Conservation (phyloP, 148 eudicot genomes). For the Nepenthes gracilis region DNA sequence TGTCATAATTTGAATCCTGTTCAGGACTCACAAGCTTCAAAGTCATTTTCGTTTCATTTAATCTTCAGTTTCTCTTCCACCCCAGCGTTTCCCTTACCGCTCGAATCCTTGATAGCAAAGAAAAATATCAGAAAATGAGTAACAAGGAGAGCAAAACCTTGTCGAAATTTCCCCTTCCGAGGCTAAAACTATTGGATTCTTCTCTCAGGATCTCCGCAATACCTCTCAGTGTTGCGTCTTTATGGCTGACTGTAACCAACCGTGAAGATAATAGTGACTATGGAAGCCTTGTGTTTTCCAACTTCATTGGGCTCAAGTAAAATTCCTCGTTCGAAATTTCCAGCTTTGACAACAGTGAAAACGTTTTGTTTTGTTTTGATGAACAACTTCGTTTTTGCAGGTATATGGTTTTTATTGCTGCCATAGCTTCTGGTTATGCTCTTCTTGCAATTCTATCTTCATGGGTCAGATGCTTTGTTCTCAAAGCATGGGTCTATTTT, state of each 20-base stretch:
- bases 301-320: conserved; percentile 68
- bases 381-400: conserved; percentile 19
- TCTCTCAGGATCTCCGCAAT: conserved; percentile 48
- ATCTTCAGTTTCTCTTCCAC: too few relatives aligned
- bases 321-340: neutral
- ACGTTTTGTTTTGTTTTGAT: neutral
- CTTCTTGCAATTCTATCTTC: conserved; percentile 41
- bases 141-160: too few relatives aligned
- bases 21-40: too few relatives aligned
- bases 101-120: too few relatives aligned
- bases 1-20: too few relatives aligned
- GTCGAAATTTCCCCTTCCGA: neutral
- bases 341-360: neutral
- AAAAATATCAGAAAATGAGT: too few relatives aligned
- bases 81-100: too few relatives aligned
- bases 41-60: too few relatives aligned
- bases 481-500: conserved; percentile 56
- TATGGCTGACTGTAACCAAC: conserved; percentile 59
- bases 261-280: conserved; percentile 46
- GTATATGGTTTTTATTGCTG: conserved; percentile 58
- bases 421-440: conserved; percentile 62
- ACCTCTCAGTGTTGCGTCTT: conserved; percentile 55
- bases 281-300: conserved; percentile 48
- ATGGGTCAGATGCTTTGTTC: conserved; percentile 43
- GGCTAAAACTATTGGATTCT: conserved; percentile 44